Percentiles rank a stretch among this genome's conserved stretches.
Conservation (phyloP, 352 stramenopile genomes). For the Lagenidium giganteum region DNA sequence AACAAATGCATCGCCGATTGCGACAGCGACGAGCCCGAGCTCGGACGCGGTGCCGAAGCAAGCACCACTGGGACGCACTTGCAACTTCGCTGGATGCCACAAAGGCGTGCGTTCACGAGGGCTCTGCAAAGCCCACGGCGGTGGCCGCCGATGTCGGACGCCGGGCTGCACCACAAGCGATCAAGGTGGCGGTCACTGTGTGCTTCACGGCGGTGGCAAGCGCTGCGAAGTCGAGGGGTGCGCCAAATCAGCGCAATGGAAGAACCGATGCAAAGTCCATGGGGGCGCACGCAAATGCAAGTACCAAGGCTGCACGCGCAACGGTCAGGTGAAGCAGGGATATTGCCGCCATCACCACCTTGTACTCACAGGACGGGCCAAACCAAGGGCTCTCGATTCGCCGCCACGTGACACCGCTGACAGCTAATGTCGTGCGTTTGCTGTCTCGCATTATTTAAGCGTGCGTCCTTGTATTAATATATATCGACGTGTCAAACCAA, state of each 20-base stretch:
- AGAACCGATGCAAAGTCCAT: slow-evolving; percentile 82
- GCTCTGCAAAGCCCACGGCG: slow-evolving; percentile 55
- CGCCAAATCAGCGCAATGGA: slow-evolving; percentile 77
- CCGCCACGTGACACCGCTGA: no score
- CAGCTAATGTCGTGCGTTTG: no score
- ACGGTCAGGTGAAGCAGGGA: slow-evolving; percentile 73
- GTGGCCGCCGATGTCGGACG: slow-evolving; percentile 64
- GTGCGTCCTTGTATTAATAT: no score
- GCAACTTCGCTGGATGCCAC: slow-evolving; percentile 63
- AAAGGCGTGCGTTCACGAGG: slow-evolving; percentile 66
- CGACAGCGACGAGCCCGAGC: background rate
- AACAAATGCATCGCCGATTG: slow-evolving; percentile 2
- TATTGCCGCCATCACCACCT: slow-evolving; percentile 80
- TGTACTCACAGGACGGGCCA: no score
- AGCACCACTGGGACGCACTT: slow-evolving; percentile 58
- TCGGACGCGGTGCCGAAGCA: slow-evolving; percentile 23
- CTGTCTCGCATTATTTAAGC: no score
- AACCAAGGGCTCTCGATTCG: no score
- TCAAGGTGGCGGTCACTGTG: slow-evolving; percentile 81
- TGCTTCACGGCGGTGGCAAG: slow-evolving; percentile 75
- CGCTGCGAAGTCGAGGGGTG: slow-evolving; percentile 74
- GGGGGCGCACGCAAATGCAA: slow-evolving; percentile 73
- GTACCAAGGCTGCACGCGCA: slow-evolving; percentile 77
- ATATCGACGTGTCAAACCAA: no score
- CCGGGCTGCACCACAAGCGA: slow-evolving; percentile 79